Base-by-base conservation (phyloP, 805 yeast species). In the Danielia reshetovae region DNA sequence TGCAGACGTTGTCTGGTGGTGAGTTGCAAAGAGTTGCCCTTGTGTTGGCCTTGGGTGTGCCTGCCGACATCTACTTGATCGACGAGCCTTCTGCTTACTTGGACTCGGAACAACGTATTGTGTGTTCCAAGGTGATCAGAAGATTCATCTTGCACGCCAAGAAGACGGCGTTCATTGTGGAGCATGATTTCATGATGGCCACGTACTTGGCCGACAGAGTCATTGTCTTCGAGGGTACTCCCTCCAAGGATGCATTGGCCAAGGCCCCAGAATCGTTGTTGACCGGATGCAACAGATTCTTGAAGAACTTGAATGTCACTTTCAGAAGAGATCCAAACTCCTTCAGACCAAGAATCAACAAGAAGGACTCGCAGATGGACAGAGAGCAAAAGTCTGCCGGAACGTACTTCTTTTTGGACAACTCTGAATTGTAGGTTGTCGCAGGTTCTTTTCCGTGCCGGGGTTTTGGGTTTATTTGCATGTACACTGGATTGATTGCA, bases 121-220 rank as follows among this genome's bases (percentile, higher is more conserved):
- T 93, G 50, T 93, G 98, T 75, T 85, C 98, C 34, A 93, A 93
- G 74, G 98, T 93, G 51, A 93, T 93, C 54, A 85, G 96, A 77
- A 83, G 96, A 67, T 93, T 88, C 59, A 85, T 93, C 56, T 71
- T 93, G 61, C 98, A 93, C 61, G 79, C 96, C 51, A 89, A 90
- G 74, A 93, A 90, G 76, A 90, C 97, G 29, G 98, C 99, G n/a
- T 93, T 93, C 63, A 74, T 93, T 54, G 99, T 93, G 40, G 99
- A 93, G 81, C 99, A 93, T 80, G 99, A 93, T 77, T 93, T 93
- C 77, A 93, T 93, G 72, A 93, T 93, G 99, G 97, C 98, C 47
- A 93, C 99, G 12, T 93, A 93, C 63, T 77, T 93, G 74, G 98
- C 99, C 45, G 99, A 93, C 68, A 79, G 95, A 59, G 99, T 93